Evolutionary conservation across 208 protist genomes (phyloP).

Genomic region (Tetramitus jugosus): DNA sequence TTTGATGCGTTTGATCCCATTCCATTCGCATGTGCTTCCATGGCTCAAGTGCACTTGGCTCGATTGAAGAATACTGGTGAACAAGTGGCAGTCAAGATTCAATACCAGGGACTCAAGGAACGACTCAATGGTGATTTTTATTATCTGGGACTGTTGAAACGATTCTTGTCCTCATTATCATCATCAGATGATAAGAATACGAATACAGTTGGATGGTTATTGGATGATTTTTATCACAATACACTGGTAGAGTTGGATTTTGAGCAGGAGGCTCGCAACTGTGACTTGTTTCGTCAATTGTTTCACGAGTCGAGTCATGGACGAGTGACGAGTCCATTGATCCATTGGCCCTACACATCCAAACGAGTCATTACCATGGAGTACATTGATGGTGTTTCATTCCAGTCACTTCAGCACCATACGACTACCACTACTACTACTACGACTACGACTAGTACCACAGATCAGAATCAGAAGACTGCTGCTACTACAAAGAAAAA

Average conservation of each 20-base stretch:
- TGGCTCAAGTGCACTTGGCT: no score
- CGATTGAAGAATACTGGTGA: no score
- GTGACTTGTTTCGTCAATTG: slow-evolving; percentile 57
- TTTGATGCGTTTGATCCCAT: no score
- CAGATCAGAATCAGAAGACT: slow-evolving; percentile 62
- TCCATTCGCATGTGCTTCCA: no score
- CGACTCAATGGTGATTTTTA: background rate
- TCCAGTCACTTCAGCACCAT: slow-evolving; percentile 58
- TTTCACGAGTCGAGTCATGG: slow-evolving; percentile 55
- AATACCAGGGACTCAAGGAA: slow-evolving; percentile 60
- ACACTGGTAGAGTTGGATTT: slow-evolving; percentile 77
- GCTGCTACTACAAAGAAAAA: no score
- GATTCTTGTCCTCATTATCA: background rate
- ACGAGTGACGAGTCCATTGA: slow-evolving; percentile 57
- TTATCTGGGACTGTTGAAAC: background rate
- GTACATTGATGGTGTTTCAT: slow-evolving; percentile 51
- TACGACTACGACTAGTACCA: slow-evolving; percentile 40
- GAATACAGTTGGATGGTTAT: no score
- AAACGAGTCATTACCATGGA: slow-evolving; percentile 58
- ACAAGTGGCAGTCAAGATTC: slow-evolving; percentile 85
- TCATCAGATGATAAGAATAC: background rate
- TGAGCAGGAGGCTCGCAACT: slow-evolving; percentile 74
- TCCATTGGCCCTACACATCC: slow-evolving; percentile 56
- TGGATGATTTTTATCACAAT: background rate
- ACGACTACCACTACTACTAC: slow-evolving; percentile 24